phyloP scores from a whole-genome alignment of 108 stramenopile genomes.

The Skeletonema potamos region DNA sequence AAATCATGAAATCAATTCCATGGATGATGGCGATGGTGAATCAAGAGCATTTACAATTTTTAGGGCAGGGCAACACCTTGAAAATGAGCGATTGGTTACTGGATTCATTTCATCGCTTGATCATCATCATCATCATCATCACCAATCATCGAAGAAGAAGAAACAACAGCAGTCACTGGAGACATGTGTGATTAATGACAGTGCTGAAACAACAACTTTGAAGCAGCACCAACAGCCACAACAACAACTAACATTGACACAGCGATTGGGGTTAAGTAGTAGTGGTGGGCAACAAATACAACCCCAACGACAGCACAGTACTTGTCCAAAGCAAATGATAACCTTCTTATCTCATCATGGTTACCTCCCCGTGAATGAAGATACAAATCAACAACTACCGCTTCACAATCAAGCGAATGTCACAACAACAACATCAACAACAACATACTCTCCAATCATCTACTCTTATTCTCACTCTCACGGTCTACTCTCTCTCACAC shows the following conservation, averaged over 20 bases:
- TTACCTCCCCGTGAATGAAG: slow-evolving; percentile 2
- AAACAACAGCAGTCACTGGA: too few species aligned
- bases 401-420: neutral
- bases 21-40: neutral
- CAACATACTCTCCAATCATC: slow-evolving; percentile 14
- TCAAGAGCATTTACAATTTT: slow-evolving; percentile 35
- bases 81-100: slow-evolving; percentile 14
- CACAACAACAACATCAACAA: neutral
- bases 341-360: slow-evolving; percentile 18
- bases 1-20: neutral
- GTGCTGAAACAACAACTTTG: neutral
- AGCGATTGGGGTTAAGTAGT: neutral
- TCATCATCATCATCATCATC: neutral
- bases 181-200: neutral
- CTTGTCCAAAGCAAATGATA: slow-evolving; percentile 13
- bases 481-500: slow-evolving; percentile 62
- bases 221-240: neutral
- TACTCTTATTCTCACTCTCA: slow-evolving; percentile 67
- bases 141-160: too few species aligned
- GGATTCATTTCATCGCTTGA: neutral
- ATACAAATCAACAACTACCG: slow-evolving; percentile 3
- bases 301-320: neutral
- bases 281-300: neutral
- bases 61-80: neutral
- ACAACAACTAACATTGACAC: neutral